Base-by-base conservation (phyloP, 2,329 filamentous ascomycete species). In the Camptophora hylomeconis region DNA sequence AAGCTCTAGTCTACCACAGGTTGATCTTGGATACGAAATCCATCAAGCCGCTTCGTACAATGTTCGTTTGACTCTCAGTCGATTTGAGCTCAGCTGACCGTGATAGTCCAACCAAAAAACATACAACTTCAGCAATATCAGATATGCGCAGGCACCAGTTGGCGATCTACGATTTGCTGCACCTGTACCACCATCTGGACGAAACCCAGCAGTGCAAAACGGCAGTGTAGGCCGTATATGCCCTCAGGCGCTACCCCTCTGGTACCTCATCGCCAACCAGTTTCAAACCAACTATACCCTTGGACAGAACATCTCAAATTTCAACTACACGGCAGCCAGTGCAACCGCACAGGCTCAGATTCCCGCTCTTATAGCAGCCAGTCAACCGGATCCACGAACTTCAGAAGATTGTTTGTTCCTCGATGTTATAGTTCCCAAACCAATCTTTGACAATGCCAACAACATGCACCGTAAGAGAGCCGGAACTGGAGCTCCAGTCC, bases 81-180 rank as follows among this genome's bases (percentile, higher is more conserved):
- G 17, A 21, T n/a, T n/a, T n/a, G n/a, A n/a, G 11, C 20, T 21
- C 11, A 12, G 22, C 16, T 20, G 13, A 18, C 12, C 18, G 10
- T n/a, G 11, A 21, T 3, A 16, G 8, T 24, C 17, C 23, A 36
- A 23, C 7, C 47, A 47, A n/a, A 46, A 51, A 13, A 52, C 61
- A 37, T 70, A 67, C 47, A 66, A 62, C 36, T 72, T 72, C 49
- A 60, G 51, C 29, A 69, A 72, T 40, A 69, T 72, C 36, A 59
- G 67, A 23, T 72, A 63, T 45, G 68, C 65, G 5, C 61, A 62
- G 15, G 58, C 68, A 9, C 67, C 68, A 1, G 36, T 63, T 2
- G 66, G 62, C 7, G 42, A 65, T 9, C 45, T 67, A 24, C 54
- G 68, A 14, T 72, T 68, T 38, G 53, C 53, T 11, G 56, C 59